phyloP scores from a whole-genome alignment of 73 alveolate species.

The Paraurostyla sp. region DNA sequence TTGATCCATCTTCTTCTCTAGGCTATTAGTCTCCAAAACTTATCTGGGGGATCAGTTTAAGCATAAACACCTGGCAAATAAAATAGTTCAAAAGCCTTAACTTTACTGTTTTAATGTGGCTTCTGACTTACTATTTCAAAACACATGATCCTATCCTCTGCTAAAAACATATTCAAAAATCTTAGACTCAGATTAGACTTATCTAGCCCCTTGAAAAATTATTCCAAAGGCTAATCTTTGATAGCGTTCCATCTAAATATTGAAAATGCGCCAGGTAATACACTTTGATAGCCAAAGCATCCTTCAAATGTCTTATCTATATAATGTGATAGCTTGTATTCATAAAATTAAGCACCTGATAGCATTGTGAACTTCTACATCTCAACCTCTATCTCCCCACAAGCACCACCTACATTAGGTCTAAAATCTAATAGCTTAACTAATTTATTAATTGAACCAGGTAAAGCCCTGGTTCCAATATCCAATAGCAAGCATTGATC shows the following conservation, averaged over 20 bases:
- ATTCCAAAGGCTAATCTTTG: slow-evolving; percentile 61
- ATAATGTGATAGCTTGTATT: slow-evolving; percentile 65
- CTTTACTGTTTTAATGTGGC: background rate
- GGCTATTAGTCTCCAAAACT: slow-evolving; percentile 12
- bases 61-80: slow-evolving; percentile 69
- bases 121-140: slow-evolving; percentile 50
- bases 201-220: slow-evolving; percentile 65
- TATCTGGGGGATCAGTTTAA: slow-evolving; percentile 72
- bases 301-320: slow-evolving; percentile 72
- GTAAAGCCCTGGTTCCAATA: slow-evolving; percentile 62
- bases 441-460: slow-evolving; percentile 51
- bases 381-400: slow-evolving; percentile 76
- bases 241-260: slow-evolving; percentile 79
- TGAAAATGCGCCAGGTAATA: slow-evolving; percentile 80
- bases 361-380: slow-evolving; percentile 16
- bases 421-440: slow-evolving; percentile 32
- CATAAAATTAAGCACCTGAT: slow-evolving; percentile 62
- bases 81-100: background rate
- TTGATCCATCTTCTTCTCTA: slow-evolving; percentile 73
- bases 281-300: slow-evolving; percentile 63
- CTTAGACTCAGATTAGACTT: slow-evolving; percentile 31
- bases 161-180: slow-evolving; percentile 74
- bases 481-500: slow-evolving; percentile 63
- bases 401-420: slow-evolving; percentile 57
- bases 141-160: slow-evolving; percentile 84